phyloP scores from a whole-genome alignment of 192 early-diverging fungal genomes.

The Mortierella alpina region DNA sequence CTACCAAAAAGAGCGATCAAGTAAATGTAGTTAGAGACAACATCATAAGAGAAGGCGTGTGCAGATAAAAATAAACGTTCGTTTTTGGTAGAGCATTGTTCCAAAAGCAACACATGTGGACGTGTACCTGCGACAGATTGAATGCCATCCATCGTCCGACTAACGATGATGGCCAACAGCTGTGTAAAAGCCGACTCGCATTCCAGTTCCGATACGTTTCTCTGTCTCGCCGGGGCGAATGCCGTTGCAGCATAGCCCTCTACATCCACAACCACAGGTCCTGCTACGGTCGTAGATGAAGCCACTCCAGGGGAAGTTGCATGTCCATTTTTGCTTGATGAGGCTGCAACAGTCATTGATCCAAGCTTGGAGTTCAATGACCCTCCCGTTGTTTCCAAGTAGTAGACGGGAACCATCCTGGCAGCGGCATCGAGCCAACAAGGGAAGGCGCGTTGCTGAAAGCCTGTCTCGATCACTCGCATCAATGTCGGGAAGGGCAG shows the following conservation, averaged over 20 bases:
- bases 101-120: background rate
- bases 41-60: background rate
- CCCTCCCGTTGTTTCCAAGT: conserved; percentile 54
- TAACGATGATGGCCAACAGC: conserved; percentile 35
- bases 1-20: conserved; percentile 27
- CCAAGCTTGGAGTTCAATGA: conserved; percentile 42
- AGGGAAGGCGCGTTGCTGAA: conserved; percentile 37
- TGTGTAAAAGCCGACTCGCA: conserved; percentile 39
- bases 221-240: background rate
- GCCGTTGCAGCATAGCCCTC: background rate
- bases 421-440: conserved; percentile 64
- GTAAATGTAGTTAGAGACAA: background rate
- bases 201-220: conserved; percentile 19
- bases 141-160: conserved; percentile 57
- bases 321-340: background rate
- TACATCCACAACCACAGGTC: conserved; percentile 9
- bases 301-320: background rate
- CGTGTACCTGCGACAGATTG: conserved; percentile 48
- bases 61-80: background rate
- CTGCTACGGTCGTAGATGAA: background rate
- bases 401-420: conserved; percentile 61
- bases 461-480: conserved; percentile 53
- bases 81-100: background rate
- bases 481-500: conserved; percentile 54
- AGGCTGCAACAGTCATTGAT: conserved; percentile 20